Evolutionary conservation across 2,329 filamentous ascomycete species (phyloP), one percentile per base, ranked within the genome.

Genomic region (Eutypa lata): DNA sequence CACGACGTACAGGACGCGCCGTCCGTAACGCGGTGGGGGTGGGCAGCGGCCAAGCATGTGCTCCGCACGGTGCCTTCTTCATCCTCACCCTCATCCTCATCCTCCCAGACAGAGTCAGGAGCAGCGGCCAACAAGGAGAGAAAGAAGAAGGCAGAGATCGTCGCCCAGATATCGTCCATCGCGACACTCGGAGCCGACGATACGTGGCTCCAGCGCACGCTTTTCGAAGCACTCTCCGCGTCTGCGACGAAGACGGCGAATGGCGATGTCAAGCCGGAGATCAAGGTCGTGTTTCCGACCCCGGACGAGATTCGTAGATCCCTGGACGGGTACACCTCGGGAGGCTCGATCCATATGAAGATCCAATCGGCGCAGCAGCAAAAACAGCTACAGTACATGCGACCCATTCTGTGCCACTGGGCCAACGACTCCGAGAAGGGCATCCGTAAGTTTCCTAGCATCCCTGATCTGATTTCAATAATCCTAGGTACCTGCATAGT

Each of bases 291-390:
- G 4, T 96, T 93, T 60, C 91, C 91, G 0, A 93, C 90, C 0
- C 76, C 88, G 0, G 80, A 89, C 49, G 90, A 96, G 65, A 88
- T 96, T 53, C 82, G 90, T 16, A 75, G 75, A 40, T 92, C 87
- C 0, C 68, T 96, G 0, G 87, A 91, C 62, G 91, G 91, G 6
- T 96, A 96, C 64, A 69, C 63, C 2, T 90, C 90, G 0, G 91
- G 91, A 0, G 80, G 71, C 2, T 93, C 90, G 0, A 94, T 96
- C 52, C 91, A 96, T 64, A 90, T 86, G 62, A 94, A 91, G 65
- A 82, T 86, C 2, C 81, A 89, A 59, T 89, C 85, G 1, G 60
- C 78, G 2, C 78, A 87, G 16, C 90, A 95, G 63, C 74, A 79
- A 28, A 90, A 88, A 58, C 91, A 96, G 67, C 75, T 95, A 0